Base-by-base conservation (phyloP, 345 rosid species). In the Cardiospermum halicacabum region DNA sequence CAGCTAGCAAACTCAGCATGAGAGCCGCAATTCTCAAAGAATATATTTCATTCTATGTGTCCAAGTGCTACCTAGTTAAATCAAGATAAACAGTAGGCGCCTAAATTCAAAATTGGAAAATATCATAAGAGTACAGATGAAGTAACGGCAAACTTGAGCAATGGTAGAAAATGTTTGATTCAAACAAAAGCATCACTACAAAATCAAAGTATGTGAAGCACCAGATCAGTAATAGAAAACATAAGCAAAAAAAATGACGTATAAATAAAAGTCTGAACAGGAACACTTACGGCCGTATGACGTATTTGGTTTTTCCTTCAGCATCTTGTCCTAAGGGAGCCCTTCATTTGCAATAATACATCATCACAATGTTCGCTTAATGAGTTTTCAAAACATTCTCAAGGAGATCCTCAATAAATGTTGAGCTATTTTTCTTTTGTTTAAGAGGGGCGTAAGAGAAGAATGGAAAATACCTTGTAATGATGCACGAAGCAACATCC, bases 261-360 rank as follows among this genome's bases (percentile, higher is more conserved):
- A 51, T 13, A 7, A 34, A 59, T 27, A 25, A 65, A 58, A 4
- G 37, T 28, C 19, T 60, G 27, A 66, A 55, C 0, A 69, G 66
- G 70, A 65, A 69, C 58, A 77, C 98, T 85, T 80, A 92, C 98
- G 97, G 98, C 68, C 96, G 85, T 26, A 86, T 74, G 62, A 86
- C 96, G 77, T 89, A 92, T 83, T 89, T 88, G 42, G 89, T 72
- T 82, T 88, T 88, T 47, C 98, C 98, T 77, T 92, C 98, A 62
- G 78, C 78, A 79, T 82, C 84, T 58, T 76, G 81, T 36, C 85
- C 96, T 71, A 80, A 27, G 65, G 93, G 96, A 82, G 96, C 96
- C 85, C 98, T 92, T 80, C 74, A 74, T 34, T 75, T 26, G 69
- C 25, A 63, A 63, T 36, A 68, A 26, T 25, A 54, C 11, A 53